These are phyloP conservation scores for Colletotrichum tofieldiae DNA, from an alignment of 2,329 filamentous ascomycete species.

Conservation along the genomic window DNA sequence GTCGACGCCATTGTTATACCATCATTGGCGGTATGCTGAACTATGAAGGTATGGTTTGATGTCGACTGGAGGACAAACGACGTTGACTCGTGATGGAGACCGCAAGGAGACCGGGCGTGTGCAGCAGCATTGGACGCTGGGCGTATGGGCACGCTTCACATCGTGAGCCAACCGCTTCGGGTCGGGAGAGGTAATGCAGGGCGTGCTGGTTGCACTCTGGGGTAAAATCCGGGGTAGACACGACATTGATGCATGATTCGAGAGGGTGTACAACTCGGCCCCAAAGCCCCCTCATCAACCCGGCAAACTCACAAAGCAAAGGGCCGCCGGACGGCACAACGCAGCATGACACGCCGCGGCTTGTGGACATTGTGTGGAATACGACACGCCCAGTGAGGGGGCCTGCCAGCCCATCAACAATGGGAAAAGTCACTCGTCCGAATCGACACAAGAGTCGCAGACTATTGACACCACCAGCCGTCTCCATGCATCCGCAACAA, in stretches of 20 bases:
- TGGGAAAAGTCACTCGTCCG: no score
- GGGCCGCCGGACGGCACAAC: not conserved
- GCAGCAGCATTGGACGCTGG: not conserved
- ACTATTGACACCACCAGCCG: not conserved
- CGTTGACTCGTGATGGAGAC: constrained; percentile 1
- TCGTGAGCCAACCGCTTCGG: not conserved
- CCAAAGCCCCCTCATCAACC: not conserved
- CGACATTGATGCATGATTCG: not conserved
- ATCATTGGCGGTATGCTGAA: not conserved
- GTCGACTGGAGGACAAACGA: not conserved
- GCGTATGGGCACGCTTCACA: not conserved
- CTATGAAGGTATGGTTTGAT: not conserved
- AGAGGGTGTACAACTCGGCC: not conserved
- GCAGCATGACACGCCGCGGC: not conserved
- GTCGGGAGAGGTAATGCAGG: not conserved
- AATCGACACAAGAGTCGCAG: not conserved
- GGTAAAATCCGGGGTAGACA: not conserved
- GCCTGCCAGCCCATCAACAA: not conserved
- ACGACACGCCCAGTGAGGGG: not conserved
- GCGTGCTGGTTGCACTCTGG: not conserved
- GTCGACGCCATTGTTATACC: not conserved
- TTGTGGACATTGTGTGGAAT: not conserved
- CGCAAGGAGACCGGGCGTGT: not conserved
- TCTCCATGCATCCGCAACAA: no score
- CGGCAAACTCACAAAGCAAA: constrained; percentile 1